Evolutionary conservation across 305 asterid species (phyloP).

Genomic region (Fraxinus baroniana): DNA sequence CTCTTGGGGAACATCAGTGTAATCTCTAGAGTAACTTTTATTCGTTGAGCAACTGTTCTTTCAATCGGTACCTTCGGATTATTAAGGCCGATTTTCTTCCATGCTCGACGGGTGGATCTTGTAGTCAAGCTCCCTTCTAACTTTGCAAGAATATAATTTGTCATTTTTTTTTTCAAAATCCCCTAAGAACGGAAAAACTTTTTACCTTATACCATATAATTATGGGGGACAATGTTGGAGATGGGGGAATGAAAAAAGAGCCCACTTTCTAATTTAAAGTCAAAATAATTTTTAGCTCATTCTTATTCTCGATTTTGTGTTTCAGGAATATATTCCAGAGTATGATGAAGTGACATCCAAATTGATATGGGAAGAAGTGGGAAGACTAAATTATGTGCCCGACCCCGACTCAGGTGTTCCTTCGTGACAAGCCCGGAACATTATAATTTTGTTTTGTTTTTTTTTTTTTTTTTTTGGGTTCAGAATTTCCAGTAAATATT

Average conservation of each 20-base stretch:
- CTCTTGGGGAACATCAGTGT: too few relatives aligned
- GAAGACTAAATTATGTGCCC: constrained; percentile 44
- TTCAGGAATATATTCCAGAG: constrained; percentile 78
- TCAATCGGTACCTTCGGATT: too few relatives aligned
- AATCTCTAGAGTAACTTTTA: too few relatives aligned
- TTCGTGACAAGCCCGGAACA: constrained; percentile 14
- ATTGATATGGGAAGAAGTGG: constrained; percentile 36
- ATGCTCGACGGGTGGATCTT: too few relatives aligned
- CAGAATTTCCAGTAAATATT: constrained; percentile 30
- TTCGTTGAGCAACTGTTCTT: too few relatives aligned
- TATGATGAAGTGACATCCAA: constrained; percentile 65
- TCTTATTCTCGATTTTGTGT: neutral
- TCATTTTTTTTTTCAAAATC: too few relatives aligned
- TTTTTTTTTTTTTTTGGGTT: constrained; percentile 13
- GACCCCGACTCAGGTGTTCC: constrained; percentile 32
- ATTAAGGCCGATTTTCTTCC: too few relatives aligned
- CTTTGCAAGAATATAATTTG: neutral
- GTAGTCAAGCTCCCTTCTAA: too few relatives aligned
- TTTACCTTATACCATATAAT: too few relatives aligned
- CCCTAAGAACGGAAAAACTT: neutral
- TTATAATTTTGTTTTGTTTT: neutral
- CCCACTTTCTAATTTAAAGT: neutral
- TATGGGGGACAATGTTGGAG: neutral
- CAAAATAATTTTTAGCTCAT: neutral
- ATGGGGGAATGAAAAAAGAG: neutral